phyloP scores from a whole-genome alignment of 495 filamentous ascomycete genomes.

The Cenococcum geophilum region DNA sequence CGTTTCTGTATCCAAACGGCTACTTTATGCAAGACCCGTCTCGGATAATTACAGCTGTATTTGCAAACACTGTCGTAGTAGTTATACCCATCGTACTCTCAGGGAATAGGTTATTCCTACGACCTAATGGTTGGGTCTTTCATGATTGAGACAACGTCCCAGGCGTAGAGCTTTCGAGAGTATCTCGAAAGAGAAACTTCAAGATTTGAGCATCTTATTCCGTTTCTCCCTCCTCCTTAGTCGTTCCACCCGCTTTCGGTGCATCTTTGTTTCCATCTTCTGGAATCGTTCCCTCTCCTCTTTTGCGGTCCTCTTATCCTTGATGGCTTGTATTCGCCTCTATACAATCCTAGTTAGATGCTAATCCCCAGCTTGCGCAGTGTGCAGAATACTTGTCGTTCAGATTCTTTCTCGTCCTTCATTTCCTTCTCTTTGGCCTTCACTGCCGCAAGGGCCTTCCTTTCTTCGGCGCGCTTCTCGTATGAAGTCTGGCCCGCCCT shows the following conservation, averaged over 20 bases:
- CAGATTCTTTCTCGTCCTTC: slow-evolving; percentile 90
- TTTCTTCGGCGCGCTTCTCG: slow-evolving; percentile 60
- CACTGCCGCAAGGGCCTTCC: slow-evolving; percentile 59
- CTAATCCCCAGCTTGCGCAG: neutral
- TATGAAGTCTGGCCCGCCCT: slow-evolving; percentile 68
- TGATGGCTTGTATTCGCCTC: slow-evolving; percentile 70
- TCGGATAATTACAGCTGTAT: no score
- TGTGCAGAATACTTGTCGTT: slow-evolving; percentile 59
- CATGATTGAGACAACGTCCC: no score
- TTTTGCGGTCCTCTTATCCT: slow-evolving; percentile 75
- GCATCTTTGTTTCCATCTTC: slow-evolving; percentile 97
- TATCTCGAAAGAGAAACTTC: slow-evolving; percentile 33
- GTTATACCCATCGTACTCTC: no score
- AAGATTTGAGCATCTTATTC: slow-evolving; percentile 92
- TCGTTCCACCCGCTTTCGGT: slow-evolving; percentile 85
- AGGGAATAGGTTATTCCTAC: no score
- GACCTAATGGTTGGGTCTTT: no score
- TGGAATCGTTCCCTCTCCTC: slow-evolving; percentile 90
- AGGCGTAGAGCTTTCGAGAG: no score
- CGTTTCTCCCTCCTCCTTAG: slow-evolving; percentile 92
- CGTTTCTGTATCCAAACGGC: no score
- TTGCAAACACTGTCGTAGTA: no score
- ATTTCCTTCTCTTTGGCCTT: slow-evolving; percentile 91
- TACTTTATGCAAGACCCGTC: no score
- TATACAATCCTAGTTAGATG: slow-evolving; percentile 33